Base-by-base conservation (phyloP, 257 asterid genomes). In the Nicotiana noctiflora region DNA sequence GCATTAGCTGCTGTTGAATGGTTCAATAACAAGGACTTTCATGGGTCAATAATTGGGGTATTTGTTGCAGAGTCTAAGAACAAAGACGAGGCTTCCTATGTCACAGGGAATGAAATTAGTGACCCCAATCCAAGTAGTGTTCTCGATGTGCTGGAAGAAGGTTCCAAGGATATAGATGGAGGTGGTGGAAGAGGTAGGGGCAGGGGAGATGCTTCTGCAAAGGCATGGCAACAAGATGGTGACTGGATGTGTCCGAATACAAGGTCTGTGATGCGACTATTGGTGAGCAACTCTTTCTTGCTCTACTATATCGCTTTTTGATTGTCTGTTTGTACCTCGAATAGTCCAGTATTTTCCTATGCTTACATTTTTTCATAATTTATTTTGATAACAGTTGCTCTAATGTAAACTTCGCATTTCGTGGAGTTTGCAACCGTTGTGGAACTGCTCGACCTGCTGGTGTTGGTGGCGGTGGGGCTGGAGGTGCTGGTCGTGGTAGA, bases 181-280 rank as follows among this genome's bases (percentile, higher is more conserved):
- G 96, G 82, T 46, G 91, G 18, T 64, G 98, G 97, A 81, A 89
- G 94, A 81, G 99, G 98, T 86, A 85, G 93, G 79, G 99, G 98
- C 18, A 91, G 90, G 59, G 99, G 93, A 23, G 99, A 92, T 89
- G 88, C 88, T 79, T 82, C 87, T 5, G 97, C 90, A 56, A 93
- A 94, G 86, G 79, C 97, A 57, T 96, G 98, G 99, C 97, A 96
- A 81, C 97, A 96, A 85, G 99, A 96, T 15, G 98, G 98, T 75
- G 99, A 96, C 86, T 96, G 98, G 99, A 53, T 80, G 87, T 96
- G 98, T 86, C 86, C 97, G 44, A 96, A 96, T 94, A 91, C 99
- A 96, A 96, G 99, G 99, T 96, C 98, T 94, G 99, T 96, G 96
- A 90, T 92, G 93, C 85, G 94, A 93, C 86, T 74, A 94, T 96